A percentile compares a stretch with the other conserved stretches of the same genome.
These are phyloP conservation scores for Penicillium paxilli DNA, from an alignment of 495 filamentous ascomycete species.

Conservation along the genomic window DNA sequence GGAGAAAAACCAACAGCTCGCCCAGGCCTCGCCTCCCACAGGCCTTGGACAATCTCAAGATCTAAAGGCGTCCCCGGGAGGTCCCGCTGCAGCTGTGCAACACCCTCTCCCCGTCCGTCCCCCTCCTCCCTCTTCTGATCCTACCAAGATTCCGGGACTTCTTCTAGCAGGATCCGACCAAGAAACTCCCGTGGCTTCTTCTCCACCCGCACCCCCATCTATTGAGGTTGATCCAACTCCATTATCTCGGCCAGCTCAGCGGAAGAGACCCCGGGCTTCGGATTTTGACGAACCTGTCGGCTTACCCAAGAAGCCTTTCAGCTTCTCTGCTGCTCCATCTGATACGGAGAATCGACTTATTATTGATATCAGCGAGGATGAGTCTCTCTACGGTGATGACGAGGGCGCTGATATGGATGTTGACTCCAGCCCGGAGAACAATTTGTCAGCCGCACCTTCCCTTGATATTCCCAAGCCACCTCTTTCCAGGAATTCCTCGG, in stretches of 20 bases:
- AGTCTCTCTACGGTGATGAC: constrained; percentile 48
- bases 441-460: neutral
- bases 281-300: constrained; percentile 64
- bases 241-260: constrained; percentile 35
- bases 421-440: constrained; percentile 21
- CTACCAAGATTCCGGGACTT: constrained; percentile 52
- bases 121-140: constrained; percentile 27
- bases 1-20: constrained; percentile 24
- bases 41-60: neutral
- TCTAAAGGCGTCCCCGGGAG: neutral
- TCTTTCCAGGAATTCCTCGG: constrained; percentile 11
- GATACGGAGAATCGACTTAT: constrained; percentile 36
- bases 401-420: constrained; percentile 38
- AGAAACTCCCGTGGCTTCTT: constrained; percentile 2
- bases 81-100: constrained; percentile 20
- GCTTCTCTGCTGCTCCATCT: constrained; percentile 27
- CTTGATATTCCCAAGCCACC: neutral
- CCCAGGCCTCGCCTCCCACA: neutral
- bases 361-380: constrained; percentile 80
- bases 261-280: constrained; percentile 83
- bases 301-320: constrained; percentile 64
- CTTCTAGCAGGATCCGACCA: constrained; percentile 42
- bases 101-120: constrained; percentile 48
- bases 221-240: constrained; percentile 25
- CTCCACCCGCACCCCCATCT: constrained; percentile 5